Base-by-base conservation (phyloP, 139 green algal genomes). In the Chlamydomonas sp. region DNA sequence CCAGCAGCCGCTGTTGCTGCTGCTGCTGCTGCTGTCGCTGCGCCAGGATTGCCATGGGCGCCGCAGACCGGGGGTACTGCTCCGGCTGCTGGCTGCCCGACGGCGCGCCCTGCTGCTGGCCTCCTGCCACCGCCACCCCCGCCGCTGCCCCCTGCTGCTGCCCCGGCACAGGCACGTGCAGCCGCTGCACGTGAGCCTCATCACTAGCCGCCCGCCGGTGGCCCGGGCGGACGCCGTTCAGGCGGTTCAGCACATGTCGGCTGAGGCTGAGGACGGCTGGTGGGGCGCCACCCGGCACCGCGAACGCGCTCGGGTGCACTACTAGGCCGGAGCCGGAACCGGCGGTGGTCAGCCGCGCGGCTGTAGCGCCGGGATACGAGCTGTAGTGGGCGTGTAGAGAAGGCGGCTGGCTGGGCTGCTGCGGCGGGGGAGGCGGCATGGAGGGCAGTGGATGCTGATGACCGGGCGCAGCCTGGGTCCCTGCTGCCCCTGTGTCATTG, bases 121-220 rank as follows among this genome's bases (percentile, higher is more conserved):
- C 72, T 16, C 6, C n/a, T 10, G 72, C 49, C 74, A 2, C 74
- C 74, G 49, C 3, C 49, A 8, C 7, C 49, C 3, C 49, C 12
- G 49, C 31, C 74, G 1, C 49, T 10, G 74, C 74, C 1, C 1
- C 6, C 49, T 1, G 49, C 74, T 12, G 10, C 10, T 49, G 31
- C 74, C 6, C 7, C 49, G 69, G 17, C 1, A 78, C 10, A 9
- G 74, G 49, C 6, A 57, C 31, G 57, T 85, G 49, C 17, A 86
- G 68, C 4, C 69, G 68, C 8, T 69, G 71, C 61, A 86, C 14
- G 60, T 59, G 67, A 10, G 61, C 73, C 63, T 87, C 72, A 62
- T 80, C 83, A 63, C 73, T 80, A 4, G 57, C 63, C 1, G 80
- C 83, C 0, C 83, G 83, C 31, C 83, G 83, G 63, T 87, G 83